These are phyloP conservation scores for Incumbomyces delicatus DNA, from an alignment of 2,329 filamentous ascomycete genomes.

Conservation along the genomic window DNA sequence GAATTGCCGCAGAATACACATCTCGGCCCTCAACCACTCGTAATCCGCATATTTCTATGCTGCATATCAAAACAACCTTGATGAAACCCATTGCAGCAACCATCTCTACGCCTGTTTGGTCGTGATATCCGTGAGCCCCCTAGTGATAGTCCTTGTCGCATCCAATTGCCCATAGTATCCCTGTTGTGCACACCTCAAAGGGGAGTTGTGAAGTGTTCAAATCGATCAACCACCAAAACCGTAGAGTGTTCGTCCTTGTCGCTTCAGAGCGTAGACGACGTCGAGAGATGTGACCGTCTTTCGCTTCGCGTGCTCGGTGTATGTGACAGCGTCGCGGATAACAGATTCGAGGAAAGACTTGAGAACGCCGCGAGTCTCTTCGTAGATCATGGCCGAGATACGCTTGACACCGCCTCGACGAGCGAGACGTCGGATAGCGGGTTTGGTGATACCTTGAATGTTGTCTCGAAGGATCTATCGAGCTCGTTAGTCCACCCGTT, in stretches of 20 bases:
- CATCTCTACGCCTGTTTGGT: constrained; percentile 2
- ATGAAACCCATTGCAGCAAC: constrained; percentile 2
- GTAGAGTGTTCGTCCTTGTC: constrained; percentile 64
- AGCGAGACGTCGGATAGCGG: constrained; percentile 45
- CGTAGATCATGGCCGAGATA: constrained; percentile 89
- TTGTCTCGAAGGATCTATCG: constrained; percentile 44
- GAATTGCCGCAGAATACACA: too few species aligned
- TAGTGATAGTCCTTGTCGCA: neutral
- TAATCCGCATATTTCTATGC: too few species aligned
- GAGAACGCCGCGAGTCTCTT: constrained; percentile 66
- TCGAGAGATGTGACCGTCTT: constrained; percentile 66
- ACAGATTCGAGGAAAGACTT: constrained; percentile 60
- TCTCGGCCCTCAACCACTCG: too few species aligned
- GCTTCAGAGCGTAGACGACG: constrained; percentile 59
- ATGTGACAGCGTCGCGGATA: constrained; percentile 67
- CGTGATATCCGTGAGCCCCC: constrained; percentile 3
- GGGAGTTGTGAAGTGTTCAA: neutral
- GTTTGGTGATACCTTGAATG: constrained; percentile 48
- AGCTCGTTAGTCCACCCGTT: constrained; percentile 31
- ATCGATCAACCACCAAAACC: constrained; percentile 62
- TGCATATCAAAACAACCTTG: too few species aligned
- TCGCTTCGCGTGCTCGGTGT: constrained; percentile 72
- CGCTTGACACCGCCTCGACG: constrained; percentile 46
- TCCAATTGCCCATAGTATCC: neutral
- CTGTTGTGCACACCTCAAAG: too few species aligned